phyloP scores from a whole-genome alignment of 139 green algal genomes.

The Bryopsis sp. region DNA sequence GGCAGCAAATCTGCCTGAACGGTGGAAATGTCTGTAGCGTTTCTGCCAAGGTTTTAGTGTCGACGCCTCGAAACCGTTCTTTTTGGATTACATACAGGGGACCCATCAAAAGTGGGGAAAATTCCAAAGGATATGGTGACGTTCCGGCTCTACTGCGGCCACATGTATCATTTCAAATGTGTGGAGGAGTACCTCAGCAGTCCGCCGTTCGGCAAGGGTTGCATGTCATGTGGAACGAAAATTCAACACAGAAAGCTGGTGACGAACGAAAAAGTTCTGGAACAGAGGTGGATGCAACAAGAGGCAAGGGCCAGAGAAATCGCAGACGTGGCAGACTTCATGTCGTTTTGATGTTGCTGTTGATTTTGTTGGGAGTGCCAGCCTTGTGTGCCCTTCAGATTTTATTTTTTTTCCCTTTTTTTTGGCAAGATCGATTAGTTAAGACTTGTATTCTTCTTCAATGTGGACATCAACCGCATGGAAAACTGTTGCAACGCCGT shows the following conservation, averaged over 20 bases:
- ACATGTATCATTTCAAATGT: slow-evolving; percentile 19
- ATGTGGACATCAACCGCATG: too few relatives aligned
- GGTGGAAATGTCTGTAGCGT: neutral
- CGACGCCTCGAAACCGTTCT: neutral
- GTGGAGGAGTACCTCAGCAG: slow-evolving; percentile 9
- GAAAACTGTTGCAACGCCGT: too few relatives aligned
- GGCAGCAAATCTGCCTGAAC: neutral
- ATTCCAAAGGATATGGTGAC: slow-evolving; percentile 7
- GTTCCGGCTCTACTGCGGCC: slow-evolving; percentile 3
- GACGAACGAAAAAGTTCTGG: slow-evolving; percentile 10
- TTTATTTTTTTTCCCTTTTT: too few relatives aligned
- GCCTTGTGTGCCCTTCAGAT: too few relatives aligned
- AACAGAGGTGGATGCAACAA: slow-evolving; percentile 14
- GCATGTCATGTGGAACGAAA: neutral
- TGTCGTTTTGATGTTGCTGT: slow-evolving; percentile 38
- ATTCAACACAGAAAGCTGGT: slow-evolving; percentile 13
- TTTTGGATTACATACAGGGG: neutral
- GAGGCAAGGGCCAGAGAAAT: slow-evolving; percentile 28
- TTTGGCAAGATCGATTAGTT: too few relatives aligned
- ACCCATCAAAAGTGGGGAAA: slow-evolving; percentile 7
- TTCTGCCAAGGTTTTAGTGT: neutral
- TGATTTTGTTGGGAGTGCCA: too few relatives aligned
- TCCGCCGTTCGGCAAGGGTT: slow-evolving; percentile 12
- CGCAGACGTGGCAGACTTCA: slow-evolving; percentile 83
- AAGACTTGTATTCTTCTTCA: too few relatives aligned